These are phyloP conservation scores for Penicillium psychrosexuale DNA, from an alignment of 2,329 filamentous ascomycete species.

Conservation along the genomic window DNA sequence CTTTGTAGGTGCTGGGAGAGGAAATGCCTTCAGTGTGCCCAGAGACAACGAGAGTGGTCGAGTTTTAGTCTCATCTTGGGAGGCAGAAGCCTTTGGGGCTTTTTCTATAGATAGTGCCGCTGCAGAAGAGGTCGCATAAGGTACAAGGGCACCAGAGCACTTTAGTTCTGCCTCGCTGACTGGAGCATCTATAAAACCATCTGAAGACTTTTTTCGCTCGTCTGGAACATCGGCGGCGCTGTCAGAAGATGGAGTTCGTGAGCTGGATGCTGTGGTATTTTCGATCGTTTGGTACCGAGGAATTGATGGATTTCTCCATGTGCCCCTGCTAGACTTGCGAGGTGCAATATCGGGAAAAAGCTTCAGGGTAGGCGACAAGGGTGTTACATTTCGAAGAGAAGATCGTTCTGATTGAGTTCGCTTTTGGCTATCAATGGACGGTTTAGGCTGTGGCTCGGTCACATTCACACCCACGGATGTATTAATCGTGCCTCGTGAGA, in stretches of 20 bases:
- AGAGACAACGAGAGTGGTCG: constrained; percentile 26
- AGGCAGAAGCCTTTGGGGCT: not conserved
- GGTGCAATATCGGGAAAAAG: constrained; percentile 35
- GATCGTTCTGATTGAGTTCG: constrained; percentile 4
- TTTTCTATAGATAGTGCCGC: not conserved
- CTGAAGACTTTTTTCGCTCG: not conserved
- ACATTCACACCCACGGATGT: not conserved
- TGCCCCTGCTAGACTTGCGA: constrained; percentile 30
- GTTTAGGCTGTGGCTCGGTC: not conserved
- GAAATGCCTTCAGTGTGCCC: constrained; percentile 31
- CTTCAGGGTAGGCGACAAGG: constrained; percentile 26
- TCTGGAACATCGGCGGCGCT: not conserved
- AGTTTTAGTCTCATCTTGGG: constrained; percentile 8
- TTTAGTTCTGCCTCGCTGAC: not conserved
- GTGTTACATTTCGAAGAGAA: constrained; percentile 11
- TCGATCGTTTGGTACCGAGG: constrained; percentile 18
- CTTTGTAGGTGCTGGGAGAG: constrained; percentile 35
- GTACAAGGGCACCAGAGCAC: not conserved
- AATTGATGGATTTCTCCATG: constrained; percentile 22
- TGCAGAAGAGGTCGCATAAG: not conserved
- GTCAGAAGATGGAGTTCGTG: not conserved
- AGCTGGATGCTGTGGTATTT: not conserved
- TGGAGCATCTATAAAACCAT: not conserved
- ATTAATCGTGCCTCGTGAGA: not conserved
- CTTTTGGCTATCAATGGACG: constrained; percentile 3